phyloP scores from a whole-genome alignment of 805 yeast genomes.

The Pichia nanzhaoensis region DNA sequence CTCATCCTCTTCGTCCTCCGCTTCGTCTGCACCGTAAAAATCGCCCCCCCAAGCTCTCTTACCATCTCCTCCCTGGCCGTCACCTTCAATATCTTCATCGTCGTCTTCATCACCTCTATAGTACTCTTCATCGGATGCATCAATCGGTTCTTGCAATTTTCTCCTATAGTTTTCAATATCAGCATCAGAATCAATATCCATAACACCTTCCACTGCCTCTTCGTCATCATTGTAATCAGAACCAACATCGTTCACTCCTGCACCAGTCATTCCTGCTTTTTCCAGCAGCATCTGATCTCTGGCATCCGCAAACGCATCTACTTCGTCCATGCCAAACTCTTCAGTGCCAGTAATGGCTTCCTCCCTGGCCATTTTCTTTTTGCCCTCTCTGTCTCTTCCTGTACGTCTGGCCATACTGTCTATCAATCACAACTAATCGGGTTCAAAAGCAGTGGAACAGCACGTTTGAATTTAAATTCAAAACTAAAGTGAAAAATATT shows the following conservation, averaged over 20 bases:
- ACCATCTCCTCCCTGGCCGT: conserved; percentile 29
- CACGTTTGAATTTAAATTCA: no score
- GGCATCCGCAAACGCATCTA: conserved; percentile 59
- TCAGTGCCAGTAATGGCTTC: conserved; percentile 22
- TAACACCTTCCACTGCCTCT: conserved; percentile 33
- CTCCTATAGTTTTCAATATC: conserved; percentile 30
- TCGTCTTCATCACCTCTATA: conserved; percentile 33
- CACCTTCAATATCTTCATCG: conserved; percentile 29
- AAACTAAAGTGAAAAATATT: not conserved
- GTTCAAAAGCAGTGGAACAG: no score
- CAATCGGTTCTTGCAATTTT: conserved; percentile 37
- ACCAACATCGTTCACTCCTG: conserved; percentile 26
- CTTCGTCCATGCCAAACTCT: conserved; percentile 53
- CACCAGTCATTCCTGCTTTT: conserved; percentile 41
- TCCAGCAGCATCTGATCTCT: conserved; percentile 51
- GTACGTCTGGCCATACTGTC: conserved; percentile 12
- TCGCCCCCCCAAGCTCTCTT: conserved; percentile 36
- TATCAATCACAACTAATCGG: no score
- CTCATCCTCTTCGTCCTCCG: conserved; percentile 70
- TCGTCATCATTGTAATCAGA: conserved; percentile 27
- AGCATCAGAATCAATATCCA: conserved; percentile 25
- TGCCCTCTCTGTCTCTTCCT: not conserved
- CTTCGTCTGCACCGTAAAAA: conserved; percentile 58
- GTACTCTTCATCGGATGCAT: conserved; percentile 41
- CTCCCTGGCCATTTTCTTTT: not conserved